phyloP scores from a whole-genome alignment of 2,329 filamentous ascomycete genomes.

The Cadophora gregata region DNA sequence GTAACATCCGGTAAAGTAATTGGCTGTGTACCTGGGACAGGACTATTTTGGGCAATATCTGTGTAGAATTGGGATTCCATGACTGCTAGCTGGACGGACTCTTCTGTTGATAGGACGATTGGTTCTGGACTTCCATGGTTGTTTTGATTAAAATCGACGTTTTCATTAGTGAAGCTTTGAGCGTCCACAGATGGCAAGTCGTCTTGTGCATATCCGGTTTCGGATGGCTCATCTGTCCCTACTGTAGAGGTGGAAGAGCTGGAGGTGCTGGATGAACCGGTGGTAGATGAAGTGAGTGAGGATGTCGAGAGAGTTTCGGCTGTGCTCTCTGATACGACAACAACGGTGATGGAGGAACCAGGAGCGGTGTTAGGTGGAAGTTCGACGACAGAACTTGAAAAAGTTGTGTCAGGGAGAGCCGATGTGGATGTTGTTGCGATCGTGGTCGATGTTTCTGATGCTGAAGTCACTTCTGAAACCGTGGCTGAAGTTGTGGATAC shows the following conservation, averaged over 20 bases:
- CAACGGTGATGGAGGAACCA: background rate
- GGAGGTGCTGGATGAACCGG: background rate
- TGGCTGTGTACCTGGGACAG: background rate
- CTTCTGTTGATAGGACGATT: background rate
- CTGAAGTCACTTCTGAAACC: background rate
- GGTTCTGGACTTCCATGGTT: slow-evolving; percentile 4
- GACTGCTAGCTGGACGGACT: background rate
- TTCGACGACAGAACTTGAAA: background rate
- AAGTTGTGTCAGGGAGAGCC: background rate
- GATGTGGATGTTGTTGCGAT: background rate
- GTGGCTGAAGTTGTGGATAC: background rate
- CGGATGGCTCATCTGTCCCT: background rate
- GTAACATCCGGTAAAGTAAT: background rate
- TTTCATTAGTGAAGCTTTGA: background rate
- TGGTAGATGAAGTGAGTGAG: background rate
- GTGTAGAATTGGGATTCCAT: slow-evolving; percentile 10
- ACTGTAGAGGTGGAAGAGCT: background rate
- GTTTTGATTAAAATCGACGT: background rate
- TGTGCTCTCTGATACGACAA: background rate
- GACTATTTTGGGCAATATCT: slow-evolving; percentile 1
- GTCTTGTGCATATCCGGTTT: slow-evolving; percentile 2
- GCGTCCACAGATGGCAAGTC: background rate
- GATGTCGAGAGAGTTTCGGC: background rate
- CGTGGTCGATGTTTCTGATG: background rate
- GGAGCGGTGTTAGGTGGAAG: background rate